A percentile compares a stretch with the other conserved stretches of the same genome.
Conservation (phyloP, 495 filamentous ascomycete genomes). For the Penicillium tannophilum region DNA sequence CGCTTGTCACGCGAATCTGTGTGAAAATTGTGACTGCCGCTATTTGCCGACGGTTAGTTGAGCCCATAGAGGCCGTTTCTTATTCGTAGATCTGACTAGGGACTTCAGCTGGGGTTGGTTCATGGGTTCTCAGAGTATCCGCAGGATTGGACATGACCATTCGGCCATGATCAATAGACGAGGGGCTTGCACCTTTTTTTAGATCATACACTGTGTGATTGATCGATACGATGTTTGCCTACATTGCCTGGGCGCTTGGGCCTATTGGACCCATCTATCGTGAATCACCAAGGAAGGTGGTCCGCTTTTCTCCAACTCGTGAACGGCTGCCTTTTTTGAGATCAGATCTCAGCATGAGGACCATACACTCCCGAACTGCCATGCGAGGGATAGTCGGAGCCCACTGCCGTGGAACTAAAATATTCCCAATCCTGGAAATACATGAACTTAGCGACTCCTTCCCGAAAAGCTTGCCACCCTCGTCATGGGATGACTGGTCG, state of each 20-base stretch:
- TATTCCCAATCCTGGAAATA: conserved; percentile 19
- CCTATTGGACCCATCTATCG: conserved; percentile 9
- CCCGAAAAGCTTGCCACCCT: conserved; percentile 13
- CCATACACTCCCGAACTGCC: conserved; percentile 4
- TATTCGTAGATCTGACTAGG: neutral
- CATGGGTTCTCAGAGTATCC: too few species aligned
- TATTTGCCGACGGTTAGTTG: neutral
- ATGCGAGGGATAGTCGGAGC: conserved; percentile 19
- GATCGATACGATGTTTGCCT: conserved; percentile 14
- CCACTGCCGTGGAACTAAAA: conserved; percentile 20
- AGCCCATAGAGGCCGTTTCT: neutral
- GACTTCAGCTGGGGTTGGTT: too few species aligned
- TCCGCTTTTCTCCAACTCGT: conserved; percentile 13
- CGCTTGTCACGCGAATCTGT: neutral
- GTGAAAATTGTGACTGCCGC: too few species aligned
- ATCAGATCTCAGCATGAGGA: neutral
- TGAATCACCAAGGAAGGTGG: conserved; percentile 7
- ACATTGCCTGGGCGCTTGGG: conserved; percentile 24
- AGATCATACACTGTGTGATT: neutral
- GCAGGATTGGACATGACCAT: too few species aligned
- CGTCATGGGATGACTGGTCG: conserved; percentile 5
- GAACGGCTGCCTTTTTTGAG: conserved; percentile 19
- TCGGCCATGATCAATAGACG: too few species aligned
- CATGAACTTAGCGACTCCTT: conserved; percentile 15
- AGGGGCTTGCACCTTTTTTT: neutral